A percentile compares a stretch with the other conserved stretches of the same genome.
phyloP scores from a whole-genome alignment of 2,329 filamentous ascomycete species.

The Talaromyces islandicus region DNA sequence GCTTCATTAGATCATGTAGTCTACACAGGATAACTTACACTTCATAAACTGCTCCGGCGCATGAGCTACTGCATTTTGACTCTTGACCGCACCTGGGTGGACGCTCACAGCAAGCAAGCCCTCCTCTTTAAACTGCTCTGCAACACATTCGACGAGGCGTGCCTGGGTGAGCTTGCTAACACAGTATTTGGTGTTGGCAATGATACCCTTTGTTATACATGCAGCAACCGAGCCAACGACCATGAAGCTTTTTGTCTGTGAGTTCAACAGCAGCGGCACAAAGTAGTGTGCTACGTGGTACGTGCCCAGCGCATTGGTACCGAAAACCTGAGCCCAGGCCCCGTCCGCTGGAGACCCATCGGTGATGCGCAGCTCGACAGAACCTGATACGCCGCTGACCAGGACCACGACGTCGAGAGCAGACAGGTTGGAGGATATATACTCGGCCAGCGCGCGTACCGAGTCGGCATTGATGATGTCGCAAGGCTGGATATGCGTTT shows the following conservation, averaged over 20 bases:
- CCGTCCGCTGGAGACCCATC: slow-evolving; percentile 25
- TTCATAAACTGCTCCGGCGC: slow-evolving; percentile 17
- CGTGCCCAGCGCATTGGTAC: slow-evolving; percentile 31
- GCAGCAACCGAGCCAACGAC: slow-evolving; percentile 22
- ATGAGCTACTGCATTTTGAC: slow-evolving; percentile 24
- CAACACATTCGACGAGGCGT: slow-evolving; percentile 30
- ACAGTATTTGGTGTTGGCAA: slow-evolving; percentile 36
- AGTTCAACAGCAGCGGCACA: slow-evolving; percentile 21
- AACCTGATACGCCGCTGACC: slow-evolving; percentile 22
- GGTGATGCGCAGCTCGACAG: slow-evolving; percentile 25
- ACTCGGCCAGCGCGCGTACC: slow-evolving; percentile 18
- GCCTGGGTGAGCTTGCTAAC: slow-evolving; percentile 30
- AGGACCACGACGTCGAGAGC: slow-evolving; percentile 15
- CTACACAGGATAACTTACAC: slow-evolving; percentile 1
- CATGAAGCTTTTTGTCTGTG: slow-evolving; percentile 23
- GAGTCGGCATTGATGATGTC: slow-evolving; percentile 23
- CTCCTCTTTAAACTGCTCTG: slow-evolving; percentile 22
- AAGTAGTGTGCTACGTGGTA: slow-evolving; percentile 31
- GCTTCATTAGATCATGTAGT: background rate
- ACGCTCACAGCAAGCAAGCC: slow-evolving; percentile 23
- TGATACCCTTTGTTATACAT: slow-evolving; percentile 30
- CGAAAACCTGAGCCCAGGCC: slow-evolving; percentile 22
- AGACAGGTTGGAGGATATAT: slow-evolving; percentile 2
- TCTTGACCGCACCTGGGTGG: slow-evolving; percentile 31
- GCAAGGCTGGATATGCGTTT: slow-evolving; percentile 20